phyloP scores from a whole-genome alignment of 208 protist genomes.

The Jaenimonas drosophilae region DNA sequence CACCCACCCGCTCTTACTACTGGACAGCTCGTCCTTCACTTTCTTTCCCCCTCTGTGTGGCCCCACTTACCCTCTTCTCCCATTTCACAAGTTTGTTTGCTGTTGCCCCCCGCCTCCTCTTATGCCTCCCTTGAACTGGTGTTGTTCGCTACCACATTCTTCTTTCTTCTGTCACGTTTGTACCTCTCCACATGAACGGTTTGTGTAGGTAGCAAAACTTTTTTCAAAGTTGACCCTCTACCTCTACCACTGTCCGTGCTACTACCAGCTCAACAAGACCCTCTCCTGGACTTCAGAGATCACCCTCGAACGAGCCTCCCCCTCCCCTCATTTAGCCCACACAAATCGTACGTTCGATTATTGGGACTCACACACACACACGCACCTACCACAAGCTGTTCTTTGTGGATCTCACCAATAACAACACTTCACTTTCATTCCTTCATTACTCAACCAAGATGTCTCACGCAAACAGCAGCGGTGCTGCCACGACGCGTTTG shows the following conservation, averaged over 20 bases:
- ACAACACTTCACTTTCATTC: too few species aligned
- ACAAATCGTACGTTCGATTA: background rate
- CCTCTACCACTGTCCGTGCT: too few species aligned
- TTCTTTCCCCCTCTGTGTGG: too few species aligned
- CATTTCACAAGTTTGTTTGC: background rate
- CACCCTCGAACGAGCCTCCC: background rate
- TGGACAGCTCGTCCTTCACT: too few species aligned
- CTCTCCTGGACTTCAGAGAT: background rate
- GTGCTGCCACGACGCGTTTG: slow-evolving; percentile 61
- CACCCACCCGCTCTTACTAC: too few species aligned
- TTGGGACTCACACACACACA: background rate
- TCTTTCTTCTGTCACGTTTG: background rate
- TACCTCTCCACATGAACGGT: background rate
- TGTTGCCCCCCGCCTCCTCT: too few species aligned
- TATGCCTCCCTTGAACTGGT: too few species aligned
- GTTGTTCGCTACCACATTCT: background rate
- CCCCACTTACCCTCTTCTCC: too few species aligned
- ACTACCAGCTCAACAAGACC: too few species aligned
- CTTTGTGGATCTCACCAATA: too few species aligned
- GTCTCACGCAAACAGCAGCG: slow-evolving; percentile 11
- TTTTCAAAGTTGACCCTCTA: background rate
- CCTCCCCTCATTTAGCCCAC: background rate
- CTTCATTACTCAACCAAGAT: too few species aligned
- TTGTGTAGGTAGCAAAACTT: background rate
- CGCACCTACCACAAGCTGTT: too few species aligned